phyloP scores from a whole-genome alignment of 768 basidiomycete species.

The Lactarius tabidus region DNA sequence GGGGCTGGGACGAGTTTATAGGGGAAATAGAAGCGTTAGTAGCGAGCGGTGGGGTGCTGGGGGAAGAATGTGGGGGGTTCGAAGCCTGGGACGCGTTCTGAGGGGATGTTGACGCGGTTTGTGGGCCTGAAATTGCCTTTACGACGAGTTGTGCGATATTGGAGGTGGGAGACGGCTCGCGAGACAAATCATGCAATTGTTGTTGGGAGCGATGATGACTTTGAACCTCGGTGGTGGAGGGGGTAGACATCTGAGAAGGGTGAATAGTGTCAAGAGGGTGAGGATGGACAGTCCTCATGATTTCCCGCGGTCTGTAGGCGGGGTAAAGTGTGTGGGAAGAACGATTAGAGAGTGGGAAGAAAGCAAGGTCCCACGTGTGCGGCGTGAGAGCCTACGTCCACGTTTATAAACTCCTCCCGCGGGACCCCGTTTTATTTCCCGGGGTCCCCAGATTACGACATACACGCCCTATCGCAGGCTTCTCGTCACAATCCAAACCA shows the following conservation, averaged over 20 bases:
- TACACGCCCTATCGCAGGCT: constrained; percentile 4
- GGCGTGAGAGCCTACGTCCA: constrained; percentile 28
- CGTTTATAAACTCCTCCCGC: constrained; percentile 32
- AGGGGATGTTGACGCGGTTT: constrained; percentile 29
- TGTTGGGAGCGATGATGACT: constrained; percentile 20
- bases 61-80: constrained; percentile 28
- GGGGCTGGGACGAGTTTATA: constrained; percentile 31
- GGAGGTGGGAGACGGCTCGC: constrained; percentile 22
- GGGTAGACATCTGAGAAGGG: constrained; percentile 26
- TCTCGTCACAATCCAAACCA: constrained; percentile 18
- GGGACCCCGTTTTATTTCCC: constrained; percentile 27
- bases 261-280: constrained; percentile 41
- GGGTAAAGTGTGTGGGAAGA: constrained; percentile 43
- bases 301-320: constrained; percentile 37
- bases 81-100: constrained; percentile 37
- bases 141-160: constrained; percentile 27
- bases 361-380: constrained; percentile 33
- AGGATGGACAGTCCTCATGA: constrained; percentile 45
- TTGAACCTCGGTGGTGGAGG: constrained; percentile 22
- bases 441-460: constrained; percentile 29
- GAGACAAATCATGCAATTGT: constrained; percentile 20
- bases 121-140: constrained; percentile 24
- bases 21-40: constrained; percentile 33
- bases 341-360: constrained; percentile 46
- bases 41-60: constrained; percentile 33